Evolutionary conservation across 1,139 yeast genomes (phyloP).

Genomic region (Yamadazyma pseudoaaseri): DNA sequence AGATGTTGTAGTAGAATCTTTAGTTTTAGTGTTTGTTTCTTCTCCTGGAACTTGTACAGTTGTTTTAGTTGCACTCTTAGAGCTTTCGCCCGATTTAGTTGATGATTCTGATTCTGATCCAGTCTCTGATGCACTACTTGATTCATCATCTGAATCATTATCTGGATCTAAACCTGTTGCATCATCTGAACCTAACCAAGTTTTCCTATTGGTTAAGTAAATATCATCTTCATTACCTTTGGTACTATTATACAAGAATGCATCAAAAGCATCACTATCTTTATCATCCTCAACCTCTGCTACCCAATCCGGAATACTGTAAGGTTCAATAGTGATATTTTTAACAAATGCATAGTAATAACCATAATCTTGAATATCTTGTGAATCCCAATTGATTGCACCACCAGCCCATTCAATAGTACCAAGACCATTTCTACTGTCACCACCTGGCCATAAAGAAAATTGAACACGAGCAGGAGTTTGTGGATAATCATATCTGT

Average conservation of each 20-base stretch:
- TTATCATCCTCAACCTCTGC: conserved; percentile 21
- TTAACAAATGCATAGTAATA: conserved; percentile 71
- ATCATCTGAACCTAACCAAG: conserved; percentile 56
- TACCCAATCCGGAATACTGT: conserved; percentile 61
- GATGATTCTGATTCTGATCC: conserved; percentile 12
- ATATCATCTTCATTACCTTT: conserved; percentile 47
- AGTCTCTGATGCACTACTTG: conserved; percentile 14
- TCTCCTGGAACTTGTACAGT: conserved; percentile 9
- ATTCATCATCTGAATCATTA: conserved; percentile 21
- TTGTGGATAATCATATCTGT: conserved; percentile 72
- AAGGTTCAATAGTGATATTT: conserved; percentile 60
- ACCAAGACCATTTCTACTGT: conserved; percentile 60
- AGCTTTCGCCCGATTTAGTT: conserved; percentile 1
- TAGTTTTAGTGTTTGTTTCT: conserved; percentile 10
- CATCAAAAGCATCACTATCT: conserved; percentile 28
- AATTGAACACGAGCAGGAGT: conserved; percentile 86
- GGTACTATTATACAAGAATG: conserved; percentile 57
- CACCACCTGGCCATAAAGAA: conserved; percentile 94
- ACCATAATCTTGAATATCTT: conserved; percentile 71
- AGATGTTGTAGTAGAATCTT: conserved; percentile 15
- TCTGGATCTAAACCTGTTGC: conserved; percentile 68
- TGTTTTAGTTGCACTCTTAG: neutral
- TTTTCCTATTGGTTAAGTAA: conserved; percentile 56
- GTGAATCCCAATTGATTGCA: conserved; percentile 73
- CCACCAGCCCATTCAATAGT: conserved; percentile 97